phyloP scores from a whole-genome alignment of 1,284 basidiomycete species.

The Cryptococcus hybrid region DNA sequence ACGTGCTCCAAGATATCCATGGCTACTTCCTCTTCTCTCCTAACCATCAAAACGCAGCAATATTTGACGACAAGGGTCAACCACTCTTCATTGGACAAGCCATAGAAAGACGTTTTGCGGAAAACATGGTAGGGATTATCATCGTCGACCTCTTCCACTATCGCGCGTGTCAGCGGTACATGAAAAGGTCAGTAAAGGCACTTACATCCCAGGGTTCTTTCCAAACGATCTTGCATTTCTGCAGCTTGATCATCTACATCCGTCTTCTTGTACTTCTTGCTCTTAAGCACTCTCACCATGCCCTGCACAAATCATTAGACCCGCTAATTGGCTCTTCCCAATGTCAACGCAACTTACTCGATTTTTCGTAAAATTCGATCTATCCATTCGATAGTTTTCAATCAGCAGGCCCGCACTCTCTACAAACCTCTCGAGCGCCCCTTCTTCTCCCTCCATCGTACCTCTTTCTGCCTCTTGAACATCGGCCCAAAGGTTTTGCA shows the following conservation, averaged over 20 bases:
- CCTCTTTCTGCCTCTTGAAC: conserved; percentile 47
- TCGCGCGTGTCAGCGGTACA: not conserved
- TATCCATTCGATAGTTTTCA: conserved; percentile 83
- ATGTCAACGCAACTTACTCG: conserved; percentile 56
- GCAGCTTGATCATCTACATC: conserved; percentile 33
- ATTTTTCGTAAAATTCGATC: conserved; percentile 73
- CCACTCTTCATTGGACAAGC: conserved; percentile 84
- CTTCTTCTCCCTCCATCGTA: conserved; percentile 44
- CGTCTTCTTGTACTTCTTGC: conserved; percentile 16
- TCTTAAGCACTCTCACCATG: conserved; percentile 36
- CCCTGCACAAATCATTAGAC: conserved; percentile 22
- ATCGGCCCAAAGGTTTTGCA: conserved; percentile 45
- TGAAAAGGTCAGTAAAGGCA: not conserved
- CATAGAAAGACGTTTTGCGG: conserved; percentile 61
- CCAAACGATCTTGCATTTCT: conserved; percentile 46
- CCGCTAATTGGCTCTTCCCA: not conserved
- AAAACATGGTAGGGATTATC: conserved; percentile 23
- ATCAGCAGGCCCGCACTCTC: conserved; percentile 79
- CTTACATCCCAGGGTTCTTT: conserved; percentile 41
- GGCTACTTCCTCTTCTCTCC: conserved; percentile 63
- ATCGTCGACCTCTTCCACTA: conserved; percentile 38
- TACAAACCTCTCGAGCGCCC: conserved; percentile 63
- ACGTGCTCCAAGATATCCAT: conserved; percentile 79
- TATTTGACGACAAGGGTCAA: conserved; percentile 82
- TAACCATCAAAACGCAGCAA: conserved; percentile 69